Evolutionary conservation across 1,284 basidiomycete genomes (phyloP).

Genomic region (Schizophyllum commune): DNA sequence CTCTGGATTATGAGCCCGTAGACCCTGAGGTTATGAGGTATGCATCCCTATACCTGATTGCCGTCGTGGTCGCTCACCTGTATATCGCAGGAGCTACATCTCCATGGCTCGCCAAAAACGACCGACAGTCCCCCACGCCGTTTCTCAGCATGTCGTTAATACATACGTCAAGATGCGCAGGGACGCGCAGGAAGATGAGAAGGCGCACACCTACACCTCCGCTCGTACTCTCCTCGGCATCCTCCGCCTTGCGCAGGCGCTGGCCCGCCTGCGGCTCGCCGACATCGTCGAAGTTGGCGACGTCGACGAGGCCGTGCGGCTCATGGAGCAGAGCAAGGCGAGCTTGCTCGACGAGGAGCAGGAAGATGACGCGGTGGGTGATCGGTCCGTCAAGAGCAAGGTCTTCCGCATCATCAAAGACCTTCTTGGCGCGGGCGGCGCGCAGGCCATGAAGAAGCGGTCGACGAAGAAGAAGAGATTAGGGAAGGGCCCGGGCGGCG

Average conservation of each 20-base stretch:
- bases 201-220: conserved; percentile 92
- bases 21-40: conserved; percentile 86
- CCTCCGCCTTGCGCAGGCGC: conserved; percentile 89
- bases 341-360: conserved; percentile 78
- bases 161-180: conserved; percentile 95
- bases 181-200: conserved; percentile 87
- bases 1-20: conserved; percentile 77
- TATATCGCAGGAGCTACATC: conserved; percentile 77
- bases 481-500: conserved; percentile 61
- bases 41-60: conserved; percentile 10
- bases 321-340: conserved; percentile 96
- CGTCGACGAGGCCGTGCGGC: conserved; percentile 92
- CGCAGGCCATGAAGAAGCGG: conserved; percentile 28
- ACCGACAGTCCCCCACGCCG: conserved; percentile 78
- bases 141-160: conserved; percentile 92
- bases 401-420: conserved; percentile 88
- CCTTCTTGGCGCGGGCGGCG: conserved; percentile 50
- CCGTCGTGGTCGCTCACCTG: conserved; percentile 4
- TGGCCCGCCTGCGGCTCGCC: conserved; percentile 85
- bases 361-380: conserved; percentile 58
- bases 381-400: conserved; percentile 73
- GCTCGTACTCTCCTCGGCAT: conserved; percentile 94
- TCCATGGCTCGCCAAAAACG: conserved; percentile 86
- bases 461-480: conserved; percentile 35
- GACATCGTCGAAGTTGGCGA: conserved; percentile 77